A percentile compares a stretch with the other conserved stretches of the same genome.
phyloP scores from a whole-genome alignment of 495 filamentous ascomycete species.

The Aspergillus cavernicola region DNA sequence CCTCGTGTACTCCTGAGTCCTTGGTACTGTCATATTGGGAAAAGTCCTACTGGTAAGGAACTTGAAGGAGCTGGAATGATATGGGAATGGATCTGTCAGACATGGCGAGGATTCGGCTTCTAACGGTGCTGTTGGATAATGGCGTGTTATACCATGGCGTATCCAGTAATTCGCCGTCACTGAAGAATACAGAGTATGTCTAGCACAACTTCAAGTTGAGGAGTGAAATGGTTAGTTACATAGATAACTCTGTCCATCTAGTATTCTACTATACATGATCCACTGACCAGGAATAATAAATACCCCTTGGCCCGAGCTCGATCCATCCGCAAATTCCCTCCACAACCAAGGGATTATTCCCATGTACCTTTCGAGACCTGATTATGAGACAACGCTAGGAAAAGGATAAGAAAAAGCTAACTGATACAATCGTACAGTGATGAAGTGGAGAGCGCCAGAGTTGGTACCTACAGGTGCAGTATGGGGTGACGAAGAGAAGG shows the following conservation, averaged over 20 bases:
- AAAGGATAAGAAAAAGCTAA: slow-evolving; percentile 3
- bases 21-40: no score
- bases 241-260: slow-evolving; percentile 2
- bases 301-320: background rate
- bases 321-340: background rate
- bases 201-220: no score
- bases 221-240: background rate
- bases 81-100: no score
- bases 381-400: slow-evolving; percentile 5
- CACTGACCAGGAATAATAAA: background rate
- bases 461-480: background rate
- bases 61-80: no score
- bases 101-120: no score
- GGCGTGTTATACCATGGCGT: no score
- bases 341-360: no score
- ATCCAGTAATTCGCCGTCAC: no score
- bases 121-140: no score
- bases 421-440: background rate
- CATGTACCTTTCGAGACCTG: background rate
- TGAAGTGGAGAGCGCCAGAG: background rate
- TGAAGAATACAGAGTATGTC: no score
- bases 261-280: slow-evolving; percentile 15
- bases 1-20: no score
- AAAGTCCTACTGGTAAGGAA: no score
- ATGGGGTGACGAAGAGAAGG: background rate